Conservation (phyloP, 2,329 filamentous ascomycete species). For the Fusarium kyushuense region DNA sequence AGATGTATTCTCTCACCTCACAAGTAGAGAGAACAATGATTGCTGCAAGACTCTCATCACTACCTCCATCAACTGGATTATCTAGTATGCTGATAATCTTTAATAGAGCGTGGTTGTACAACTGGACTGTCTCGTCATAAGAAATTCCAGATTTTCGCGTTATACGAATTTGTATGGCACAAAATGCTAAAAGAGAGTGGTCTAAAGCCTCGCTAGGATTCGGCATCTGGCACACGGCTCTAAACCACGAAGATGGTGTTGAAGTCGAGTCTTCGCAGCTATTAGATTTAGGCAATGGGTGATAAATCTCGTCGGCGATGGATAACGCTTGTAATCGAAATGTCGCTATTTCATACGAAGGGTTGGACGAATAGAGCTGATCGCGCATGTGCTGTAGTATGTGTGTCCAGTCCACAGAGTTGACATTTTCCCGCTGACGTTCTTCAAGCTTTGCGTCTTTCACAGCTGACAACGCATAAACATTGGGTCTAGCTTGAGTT, state of each 20-base stretch:
- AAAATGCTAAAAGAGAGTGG: conserved; percentile 12
- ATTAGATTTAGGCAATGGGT: rapidly evolving
- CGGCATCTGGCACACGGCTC: conserved; percentile 2
- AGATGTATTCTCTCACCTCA: neutral
- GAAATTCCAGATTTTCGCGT: neutral
- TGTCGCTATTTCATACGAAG: neutral
- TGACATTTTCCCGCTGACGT: rapidly evolving
- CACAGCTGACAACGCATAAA: conserved; percentile 10
- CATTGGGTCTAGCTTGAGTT: neutral
- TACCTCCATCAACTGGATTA: neutral
- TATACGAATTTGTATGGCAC: conserved; percentile 10
- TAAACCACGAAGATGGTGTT: conserved; percentile 1
- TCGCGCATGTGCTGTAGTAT: neutral
- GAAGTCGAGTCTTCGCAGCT: neutral
- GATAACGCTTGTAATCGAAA: conserved; percentile 1
- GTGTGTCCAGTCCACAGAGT: neutral
- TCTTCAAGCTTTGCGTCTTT: neutral
- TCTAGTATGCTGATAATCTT: conserved; percentile 6
- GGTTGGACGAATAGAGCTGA: rapidly evolving
- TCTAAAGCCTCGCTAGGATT: neutral
- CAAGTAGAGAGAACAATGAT: conserved; percentile 17
- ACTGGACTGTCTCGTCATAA: neutral
- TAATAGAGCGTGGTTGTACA: conserved; percentile 6
- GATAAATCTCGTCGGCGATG: neutral
- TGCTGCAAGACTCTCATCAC: conserved; percentile 3